Base-by-base conservation (phyloP, 2,329 filamentous ascomycete genomes). In the Fusarium sp. region DNA sequence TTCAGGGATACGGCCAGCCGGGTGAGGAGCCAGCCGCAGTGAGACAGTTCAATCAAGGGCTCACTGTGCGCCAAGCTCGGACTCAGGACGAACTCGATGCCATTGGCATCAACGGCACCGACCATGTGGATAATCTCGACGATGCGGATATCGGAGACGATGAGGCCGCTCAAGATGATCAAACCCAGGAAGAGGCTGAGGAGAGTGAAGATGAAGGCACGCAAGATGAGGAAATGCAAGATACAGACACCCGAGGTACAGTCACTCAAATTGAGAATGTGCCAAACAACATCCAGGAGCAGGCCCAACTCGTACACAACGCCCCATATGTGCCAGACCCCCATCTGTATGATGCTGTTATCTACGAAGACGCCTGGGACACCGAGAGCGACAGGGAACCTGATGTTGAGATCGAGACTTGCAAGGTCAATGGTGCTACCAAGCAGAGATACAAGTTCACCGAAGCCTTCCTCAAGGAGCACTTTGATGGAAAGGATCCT, bases 401-500 rank as follows among this genome's bases (percentile, higher is more conserved):
- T 4, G 52, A 76, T 16, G 35, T 70, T 24, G 56, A 60, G 16
- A n/a, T 72, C 14, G 61, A 65, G 5, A 65, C 66, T 16, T 29
- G 52, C 11, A 58, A 14, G 4, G 54, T 76, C 35, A 70, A 71
- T 14, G 60, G 70, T 8, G 54, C 68, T 5, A 6, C 59, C n/a
- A 50, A 64, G 13, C 79, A 80, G 64, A 76, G 76, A 16, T 79
- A 80, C 71, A 77, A 77, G 34, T 82, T 84, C 34, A 73, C 72
- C 14, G 64, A 79, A 7, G 71, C 74, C 14, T 78, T 75, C 6
- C 56, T 81, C 5, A 62, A 77, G 8, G 69, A 77, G 14, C 79
- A 77, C 65, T 84, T 84, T 59, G 65, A 75, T 4, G 76, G 76
- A 9, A 58, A 70, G 2, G 76, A 82, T 35, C 82, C 82, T 1